These are phyloP conservation scores for Chloris gayana DNA, from an alignment of 176 grass and related monocot genomes.

Conservation along the genomic window DNA sequence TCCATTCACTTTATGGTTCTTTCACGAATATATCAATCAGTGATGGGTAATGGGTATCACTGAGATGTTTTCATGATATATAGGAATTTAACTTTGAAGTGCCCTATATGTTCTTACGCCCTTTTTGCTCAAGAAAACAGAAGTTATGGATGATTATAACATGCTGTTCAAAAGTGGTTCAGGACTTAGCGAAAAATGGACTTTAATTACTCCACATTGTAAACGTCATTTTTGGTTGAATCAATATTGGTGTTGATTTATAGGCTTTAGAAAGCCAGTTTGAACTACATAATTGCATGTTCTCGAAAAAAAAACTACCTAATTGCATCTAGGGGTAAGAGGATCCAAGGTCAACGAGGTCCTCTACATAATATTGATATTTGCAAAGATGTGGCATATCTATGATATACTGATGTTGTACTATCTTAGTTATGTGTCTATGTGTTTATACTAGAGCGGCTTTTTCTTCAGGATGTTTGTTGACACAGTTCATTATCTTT, in stretches of 20 bases:
- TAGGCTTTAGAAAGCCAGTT: conserved; percentile 23
- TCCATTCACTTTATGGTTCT: too few species aligned
- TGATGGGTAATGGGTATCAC: too few species aligned
- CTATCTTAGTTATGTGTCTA: conserved; percentile 9
- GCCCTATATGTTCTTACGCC: not conserved
- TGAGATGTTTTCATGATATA: not conserved
- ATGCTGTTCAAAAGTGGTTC: not conserved
- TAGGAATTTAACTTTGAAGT: conserved; percentile 2
- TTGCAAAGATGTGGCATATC: not conserved
- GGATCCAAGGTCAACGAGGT: not conserved
- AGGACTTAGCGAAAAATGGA: not conserved
- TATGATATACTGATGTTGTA: conserved; percentile 17
- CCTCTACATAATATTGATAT: not conserved
- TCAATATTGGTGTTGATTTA: not conserved
- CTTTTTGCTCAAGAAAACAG: not conserved
- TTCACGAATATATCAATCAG: not conserved
- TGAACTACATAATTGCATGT: conserved; percentile 1
- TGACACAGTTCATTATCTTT: conserved; percentile 37
- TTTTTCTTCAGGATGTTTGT: not conserved
- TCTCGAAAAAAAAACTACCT: too few species aligned
- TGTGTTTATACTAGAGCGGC: conserved; percentile 24
- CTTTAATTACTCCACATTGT: not conserved
- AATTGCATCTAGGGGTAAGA: not conserved
- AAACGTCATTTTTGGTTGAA: not conserved
- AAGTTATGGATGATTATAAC: not conserved